Evolutionary conservation across 352 stramenopile species (phyloP), one percentile per base, ranked within the genome.

Genomic region (Pythium monospermum): DNA sequence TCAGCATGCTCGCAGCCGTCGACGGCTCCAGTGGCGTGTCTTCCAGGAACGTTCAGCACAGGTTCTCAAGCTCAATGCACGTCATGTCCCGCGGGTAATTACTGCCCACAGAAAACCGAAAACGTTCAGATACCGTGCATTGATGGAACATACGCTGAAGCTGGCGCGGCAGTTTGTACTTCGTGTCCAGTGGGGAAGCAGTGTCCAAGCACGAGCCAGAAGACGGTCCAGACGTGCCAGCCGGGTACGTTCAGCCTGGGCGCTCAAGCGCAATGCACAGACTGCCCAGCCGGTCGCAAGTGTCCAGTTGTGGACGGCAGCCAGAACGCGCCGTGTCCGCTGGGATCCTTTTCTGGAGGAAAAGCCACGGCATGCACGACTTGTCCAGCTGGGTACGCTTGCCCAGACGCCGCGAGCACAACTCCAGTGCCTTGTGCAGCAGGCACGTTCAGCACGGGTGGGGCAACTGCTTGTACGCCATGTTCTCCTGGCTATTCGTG

Each of bases 401-500:
- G 76, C 32, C 66, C 74, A 4, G 67, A 76, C 41, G 59, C 73
- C 11, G 53, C 56, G 23, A 68, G 45, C 11, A 64, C 59, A 10
- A 43, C 47, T 2, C 68, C 68, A 0, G 30, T 76, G 10, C 40
- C 61, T 26, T 95, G 84, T 28, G 15, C 45, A 7, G 39, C 70
- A 25, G 87, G 85, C 6, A 79, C 54, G 2, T 95, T 85, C 49
- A 93, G 76, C 39, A 63, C 65, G 0, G 58, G 58, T 18, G 82
- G 81, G 0, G 56, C 81, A 4, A 71, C 59, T 7, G 22, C 45
- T 1, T 96, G 87, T 45, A 76, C 64, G 4, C 32, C 57, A 3
- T 96, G 87, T 50, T 49, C 68, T 8, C 62, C 81, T 19, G 88
- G 87, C 0, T 94, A 86, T 54, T 68, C 78, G 16, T 96, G 85